Percentiles rank a stretch among this genome's conserved stretches.
phyloP scores from a whole-genome alignment of 345 rosid species.

The Passiflora organensis region DNA sequence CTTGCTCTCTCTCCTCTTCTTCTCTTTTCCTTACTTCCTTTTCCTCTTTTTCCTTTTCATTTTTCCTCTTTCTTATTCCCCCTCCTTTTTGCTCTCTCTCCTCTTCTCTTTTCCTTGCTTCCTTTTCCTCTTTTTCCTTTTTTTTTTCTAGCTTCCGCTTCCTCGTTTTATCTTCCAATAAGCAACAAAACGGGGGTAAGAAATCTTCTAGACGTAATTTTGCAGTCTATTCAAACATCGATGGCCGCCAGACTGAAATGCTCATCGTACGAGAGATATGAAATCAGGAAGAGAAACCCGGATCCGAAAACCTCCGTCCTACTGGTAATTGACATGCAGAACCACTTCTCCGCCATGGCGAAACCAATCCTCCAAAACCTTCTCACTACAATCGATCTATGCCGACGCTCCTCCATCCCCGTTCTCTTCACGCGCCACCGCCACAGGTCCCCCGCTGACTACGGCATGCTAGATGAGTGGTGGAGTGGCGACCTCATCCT shows the following conservation, averaged over 20 bases:
- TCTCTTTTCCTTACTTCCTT: too few species aligned
- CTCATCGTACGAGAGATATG: constrained; percentile 40
- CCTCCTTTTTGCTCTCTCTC: too few species aligned
- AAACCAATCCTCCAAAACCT: constrained; percentile 47
- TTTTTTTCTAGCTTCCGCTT: too few species aligned
- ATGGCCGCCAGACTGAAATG: constrained; percentile 1
- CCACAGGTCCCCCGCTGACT: constrained; percentile 49
- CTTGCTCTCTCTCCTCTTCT: too few species aligned
- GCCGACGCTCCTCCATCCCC: constrained; percentile 62
- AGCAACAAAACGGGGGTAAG: too few species aligned
- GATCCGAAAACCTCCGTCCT: constrained; percentile 44
- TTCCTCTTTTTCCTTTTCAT: too few species aligned
- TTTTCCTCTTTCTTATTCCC: too few species aligned
- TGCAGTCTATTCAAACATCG: not conserved
- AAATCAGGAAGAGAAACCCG: constrained; percentile 47
- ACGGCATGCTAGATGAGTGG: constrained; percentile 67
- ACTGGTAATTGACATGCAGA: constrained; percentile 69
- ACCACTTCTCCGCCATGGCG: constrained; percentile 51
- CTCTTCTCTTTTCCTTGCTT: too few species aligned
- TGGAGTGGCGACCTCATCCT: constrained; percentile 48
- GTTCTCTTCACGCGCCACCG: constrained; percentile 75
- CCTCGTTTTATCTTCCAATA: too few species aligned
- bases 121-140: too few species aligned
- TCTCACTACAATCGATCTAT: constrained; percentile 50
- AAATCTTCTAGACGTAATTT: too few species aligned